Percentiles rank a stretch among this genome's conserved stretches.
Conservation (phyloP, 352 stramenopile genomes). For the Saprolegnia diclina region DNA sequence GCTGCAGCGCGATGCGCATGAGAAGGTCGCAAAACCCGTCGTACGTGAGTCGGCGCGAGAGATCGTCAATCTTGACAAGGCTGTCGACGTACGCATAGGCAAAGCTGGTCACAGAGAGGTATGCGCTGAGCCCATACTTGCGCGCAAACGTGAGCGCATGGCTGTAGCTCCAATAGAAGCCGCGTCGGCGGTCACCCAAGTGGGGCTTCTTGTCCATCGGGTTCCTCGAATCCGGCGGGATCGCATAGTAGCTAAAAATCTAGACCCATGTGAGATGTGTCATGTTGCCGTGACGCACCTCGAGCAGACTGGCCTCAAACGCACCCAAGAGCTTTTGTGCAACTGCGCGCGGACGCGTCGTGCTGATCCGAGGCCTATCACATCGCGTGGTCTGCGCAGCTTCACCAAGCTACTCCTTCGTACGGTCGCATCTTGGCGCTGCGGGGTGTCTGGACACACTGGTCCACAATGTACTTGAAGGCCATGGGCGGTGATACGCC, state of each 20-base stretch:
- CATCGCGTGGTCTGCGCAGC: background rate
- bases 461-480: constrained; percentile 19
- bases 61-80: constrained; percentile 51
- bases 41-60: constrained; percentile 58
- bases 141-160: constrained; percentile 61
- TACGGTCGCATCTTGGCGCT: constrained; percentile 47
- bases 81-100: constrained; percentile 68
- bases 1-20: constrained; percentile 50
- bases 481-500: background rate
- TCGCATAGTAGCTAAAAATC: constrained; percentile 30
- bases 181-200: constrained; percentile 32
- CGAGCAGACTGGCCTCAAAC: constrained; percentile 22
- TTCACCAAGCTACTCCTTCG: constrained; percentile 33
- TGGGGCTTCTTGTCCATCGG: constrained; percentile 48
- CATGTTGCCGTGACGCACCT: constrained; percentile 3
- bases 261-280: constrained; percentile 36
- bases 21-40: constrained; percentile 60
- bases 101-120: constrained; percentile 75
- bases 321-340: constrained; percentile 18
- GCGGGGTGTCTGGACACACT: constrained; percentile 46
- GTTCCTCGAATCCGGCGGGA: constrained; percentile 56
- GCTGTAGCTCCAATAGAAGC: constrained; percentile 52
- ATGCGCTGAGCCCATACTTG: constrained; percentile 70
- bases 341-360: constrained; percentile 2
- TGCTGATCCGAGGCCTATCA: constrained; percentile 1